Evolutionary conservation across 2,329 filamentous ascomycete genomes (phyloP).

Genomic region (Xylariaceae sp.): DNA sequence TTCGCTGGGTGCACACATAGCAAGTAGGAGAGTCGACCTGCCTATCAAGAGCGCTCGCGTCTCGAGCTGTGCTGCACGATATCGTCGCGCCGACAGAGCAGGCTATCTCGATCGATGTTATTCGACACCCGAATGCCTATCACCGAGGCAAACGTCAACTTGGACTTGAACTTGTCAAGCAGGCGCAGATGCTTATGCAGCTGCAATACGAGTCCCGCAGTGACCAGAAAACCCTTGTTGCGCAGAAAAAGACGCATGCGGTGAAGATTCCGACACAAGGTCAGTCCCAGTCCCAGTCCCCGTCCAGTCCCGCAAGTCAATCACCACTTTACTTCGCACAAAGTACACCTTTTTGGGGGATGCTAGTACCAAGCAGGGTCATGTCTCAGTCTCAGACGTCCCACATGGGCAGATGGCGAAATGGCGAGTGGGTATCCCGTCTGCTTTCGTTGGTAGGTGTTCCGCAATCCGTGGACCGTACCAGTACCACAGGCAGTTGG

Average conservation of each 20-base stretch:
- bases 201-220: constrained; percentile 13
- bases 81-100: neutral
- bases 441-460: neutral
- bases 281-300: neutral
- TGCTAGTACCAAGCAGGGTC: too few relatives aligned
- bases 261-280: constrained; percentile 17
- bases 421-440: neutral
- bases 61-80: neutral
- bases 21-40: neutral
- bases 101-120: neutral
- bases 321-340: neutral
- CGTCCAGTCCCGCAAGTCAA: neutral
- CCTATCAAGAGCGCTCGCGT: neutral
- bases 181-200: neutral
- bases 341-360: neutral
- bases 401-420: neutral
- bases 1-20: neutral
- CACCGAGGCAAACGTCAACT: neutral
- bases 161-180: neutral
- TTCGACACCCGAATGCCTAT: neutral
- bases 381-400: too few relatives aligned
- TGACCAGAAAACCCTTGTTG: constrained; percentile 12
- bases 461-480: too few relatives aligned
- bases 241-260: constrained; percentile 12
- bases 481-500: neutral